phyloP scores from a whole-genome alignment of 202 grass and related monocot genomes.

The Cymbopogon flexuosus region DNA sequence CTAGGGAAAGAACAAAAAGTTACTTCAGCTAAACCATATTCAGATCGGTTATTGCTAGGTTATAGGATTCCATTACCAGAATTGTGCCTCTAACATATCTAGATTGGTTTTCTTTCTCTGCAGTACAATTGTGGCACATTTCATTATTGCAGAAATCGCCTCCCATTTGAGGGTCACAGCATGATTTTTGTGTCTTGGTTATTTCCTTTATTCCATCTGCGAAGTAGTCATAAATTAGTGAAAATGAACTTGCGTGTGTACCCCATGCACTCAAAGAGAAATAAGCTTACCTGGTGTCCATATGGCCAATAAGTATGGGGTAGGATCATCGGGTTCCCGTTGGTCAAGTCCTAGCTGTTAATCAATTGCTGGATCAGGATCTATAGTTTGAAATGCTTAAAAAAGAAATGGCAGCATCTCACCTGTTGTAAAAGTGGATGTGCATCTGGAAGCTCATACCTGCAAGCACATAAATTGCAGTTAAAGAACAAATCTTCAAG shows the following conservation, averaged over 20 bases:
- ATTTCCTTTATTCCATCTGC: constrained; percentile 60
- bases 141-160: constrained; percentile 42
- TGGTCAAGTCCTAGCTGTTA: constrained; percentile 63
- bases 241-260: constrained; percentile 8
- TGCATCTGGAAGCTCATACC: constrained; percentile 91
- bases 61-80: constrained; percentile 56
- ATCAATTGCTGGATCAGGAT: constrained; percentile 41
- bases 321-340: constrained; percentile 75
- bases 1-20: not conserved
- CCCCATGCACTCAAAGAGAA: constrained; percentile 25
- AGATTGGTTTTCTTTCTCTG: constrained; percentile 49
- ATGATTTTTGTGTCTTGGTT: constrained; percentile 39
- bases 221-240: constrained; percentile 12
- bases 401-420: constrained; percentile 38
- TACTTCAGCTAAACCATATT: constrained; percentile 26
- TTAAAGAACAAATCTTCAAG: constrained; percentile 18
- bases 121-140: constrained; percentile 45
- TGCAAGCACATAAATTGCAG: constrained; percentile 39
- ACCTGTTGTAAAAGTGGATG: constrained; percentile 68
- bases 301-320: constrained; percentile 73
- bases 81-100: constrained; percentile 78
- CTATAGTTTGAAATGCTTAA: constrained; percentile 25
- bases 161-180: constrained; percentile 35
- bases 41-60: constrained; percentile 14
- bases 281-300: constrained; percentile 62